Conservation (phyloP, 441 rosid genomes). For the Aquilaria agallochum region DNA sequence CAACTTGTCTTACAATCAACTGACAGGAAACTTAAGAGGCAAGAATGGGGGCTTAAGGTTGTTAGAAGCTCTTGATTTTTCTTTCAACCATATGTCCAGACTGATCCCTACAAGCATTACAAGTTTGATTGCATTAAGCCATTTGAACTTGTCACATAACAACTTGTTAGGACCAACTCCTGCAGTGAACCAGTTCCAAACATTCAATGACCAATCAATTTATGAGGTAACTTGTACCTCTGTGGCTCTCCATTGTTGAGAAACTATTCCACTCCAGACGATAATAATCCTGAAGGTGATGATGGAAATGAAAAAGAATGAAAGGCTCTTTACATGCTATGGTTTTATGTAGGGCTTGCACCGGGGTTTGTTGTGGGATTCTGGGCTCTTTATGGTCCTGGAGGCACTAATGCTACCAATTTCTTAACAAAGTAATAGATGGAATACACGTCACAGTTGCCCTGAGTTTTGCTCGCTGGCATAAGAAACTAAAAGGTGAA, state of each 20-base stretch:
- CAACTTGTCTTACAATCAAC: slow-evolving; percentile 23
- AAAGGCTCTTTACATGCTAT: neutral
- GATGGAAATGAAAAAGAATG: too few species aligned
- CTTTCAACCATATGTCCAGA: slow-evolving; percentile 20
- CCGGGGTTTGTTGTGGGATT: slow-evolving; percentile 14
- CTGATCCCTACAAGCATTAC: slow-evolving; percentile 25
- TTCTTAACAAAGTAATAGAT: slow-evolving; percentile 7
- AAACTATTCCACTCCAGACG: neutral
- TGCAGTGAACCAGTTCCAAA: slow-evolving; percentile 18
- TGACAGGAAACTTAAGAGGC: slow-evolving; percentile 6
- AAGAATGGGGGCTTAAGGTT: slow-evolving; percentile 11
- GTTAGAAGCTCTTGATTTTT: slow-evolving; percentile 29
- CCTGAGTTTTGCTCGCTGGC: neutral
- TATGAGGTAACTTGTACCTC: slow-evolving; percentile 21
- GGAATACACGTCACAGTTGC: neutral
- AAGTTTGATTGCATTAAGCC: slow-evolving; percentile 6
- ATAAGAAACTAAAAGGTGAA: too few species aligned
- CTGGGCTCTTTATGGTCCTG: slow-evolving; percentile 24
- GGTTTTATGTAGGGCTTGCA: slow-evolving; percentile 14
- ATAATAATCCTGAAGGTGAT: too few species aligned
- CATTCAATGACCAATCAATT: slow-evolving; percentile 25
- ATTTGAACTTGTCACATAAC: slow-evolving; percentile 34
- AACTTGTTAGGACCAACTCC: slow-evolving; percentile 25
- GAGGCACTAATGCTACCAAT: slow-evolving; percentile 15
- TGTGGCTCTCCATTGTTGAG: slow-evolving; percentile 24